Conservation (phyloP, 2,329 filamentous ascomycete genomes). For the Mariannaea sp. region DNA sequence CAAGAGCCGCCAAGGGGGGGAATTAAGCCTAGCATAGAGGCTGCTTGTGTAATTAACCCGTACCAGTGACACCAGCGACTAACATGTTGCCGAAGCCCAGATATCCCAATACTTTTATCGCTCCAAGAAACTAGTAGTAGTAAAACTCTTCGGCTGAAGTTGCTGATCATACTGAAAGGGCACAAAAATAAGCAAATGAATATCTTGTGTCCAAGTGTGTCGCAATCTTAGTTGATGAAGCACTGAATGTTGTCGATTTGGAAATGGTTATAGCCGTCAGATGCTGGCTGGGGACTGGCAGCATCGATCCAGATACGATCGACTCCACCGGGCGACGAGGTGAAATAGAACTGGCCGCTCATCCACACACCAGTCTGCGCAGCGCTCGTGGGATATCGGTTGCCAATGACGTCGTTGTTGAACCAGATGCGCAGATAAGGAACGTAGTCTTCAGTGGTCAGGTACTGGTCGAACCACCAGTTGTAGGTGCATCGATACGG, state of each 20-base stretch:
- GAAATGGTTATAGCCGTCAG: not conserved
- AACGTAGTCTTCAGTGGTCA: not conserved
- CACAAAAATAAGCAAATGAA: no score
- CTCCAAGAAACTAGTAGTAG: no score
- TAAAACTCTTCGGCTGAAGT: no score
- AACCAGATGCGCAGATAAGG: slow-evolving; percentile 1
- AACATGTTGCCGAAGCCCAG: no score
- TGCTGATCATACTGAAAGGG: no score
- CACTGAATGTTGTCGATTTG: not conserved
- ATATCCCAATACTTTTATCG: no score
- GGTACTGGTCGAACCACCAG: not conserved
- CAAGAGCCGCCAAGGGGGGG: no score
- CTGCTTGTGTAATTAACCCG: no score
- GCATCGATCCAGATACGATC: not conserved
- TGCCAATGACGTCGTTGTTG: not conserved
- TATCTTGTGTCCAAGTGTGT: no score
- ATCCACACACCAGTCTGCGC: not conserved
- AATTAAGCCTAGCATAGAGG: no score
- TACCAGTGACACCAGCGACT: no score
- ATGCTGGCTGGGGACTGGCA: not conserved
- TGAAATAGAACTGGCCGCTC: not conserved
- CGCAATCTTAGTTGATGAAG: not conserved
- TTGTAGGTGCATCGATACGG: not conserved
- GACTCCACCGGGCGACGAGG: not conserved
- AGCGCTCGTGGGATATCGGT: not conserved